phyloP scores from a whole-genome alignment of 495 filamentous ascomycete species.

The Cryomyces antarcticus region DNA sequence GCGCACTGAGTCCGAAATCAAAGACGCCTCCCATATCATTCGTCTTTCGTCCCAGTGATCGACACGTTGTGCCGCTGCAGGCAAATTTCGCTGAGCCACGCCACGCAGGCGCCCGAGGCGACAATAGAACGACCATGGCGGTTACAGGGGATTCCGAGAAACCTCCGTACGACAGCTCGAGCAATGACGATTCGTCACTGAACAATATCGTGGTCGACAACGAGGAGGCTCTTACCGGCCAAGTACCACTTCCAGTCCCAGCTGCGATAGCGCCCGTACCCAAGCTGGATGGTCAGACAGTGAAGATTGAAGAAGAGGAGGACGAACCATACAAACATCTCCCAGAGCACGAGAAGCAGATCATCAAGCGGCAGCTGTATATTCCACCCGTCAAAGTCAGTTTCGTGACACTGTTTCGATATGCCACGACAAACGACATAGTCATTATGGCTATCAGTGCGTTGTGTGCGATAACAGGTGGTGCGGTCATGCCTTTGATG shows the following conservation, averaged over 20 bases:
- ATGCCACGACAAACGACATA: constrained; percentile 54
- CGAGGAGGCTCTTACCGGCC: constrained; percentile 8
- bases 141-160: no score
- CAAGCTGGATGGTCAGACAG: constrained; percentile 32
- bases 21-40: no score
- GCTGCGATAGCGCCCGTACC: no score
- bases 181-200: constrained; percentile 6
- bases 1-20: no score
- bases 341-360: constrained; percentile 38
- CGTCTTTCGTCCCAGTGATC: no score
- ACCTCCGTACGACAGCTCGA: constrained; percentile 3
- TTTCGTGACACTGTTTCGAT: constrained; percentile 52
- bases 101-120: no score
- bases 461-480: constrained; percentile 53
- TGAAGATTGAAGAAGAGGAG: constrained; percentile 18
- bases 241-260: constrained; percentile 8
- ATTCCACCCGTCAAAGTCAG: constrained; percentile 43
- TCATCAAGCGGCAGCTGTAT: constrained; percentile 52
- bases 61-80: no score
- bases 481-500: constrained; percentile 71
- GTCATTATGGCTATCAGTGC: constrained; percentile 46
- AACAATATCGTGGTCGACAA: constrained; percentile 3
- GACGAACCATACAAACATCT: constrained; percentile 31
- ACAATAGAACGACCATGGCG: no score
- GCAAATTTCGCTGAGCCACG: no score